Conservation (phyloP, 371 early-diverging fungal genomes). For the Mucor piriformis region DNA sequence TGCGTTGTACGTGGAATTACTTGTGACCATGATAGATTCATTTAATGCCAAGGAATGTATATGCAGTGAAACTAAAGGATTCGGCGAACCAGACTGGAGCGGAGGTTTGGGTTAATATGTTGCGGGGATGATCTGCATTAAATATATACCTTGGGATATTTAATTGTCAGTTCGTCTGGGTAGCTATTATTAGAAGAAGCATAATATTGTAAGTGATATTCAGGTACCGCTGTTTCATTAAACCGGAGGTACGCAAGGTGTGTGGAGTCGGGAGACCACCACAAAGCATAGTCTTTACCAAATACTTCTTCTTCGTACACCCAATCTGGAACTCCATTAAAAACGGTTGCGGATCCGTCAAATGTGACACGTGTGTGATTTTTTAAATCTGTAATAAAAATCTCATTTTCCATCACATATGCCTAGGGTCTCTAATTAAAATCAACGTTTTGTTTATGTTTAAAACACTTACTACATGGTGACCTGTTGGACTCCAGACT, state of each 20-base stretch:
- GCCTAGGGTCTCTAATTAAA: too few species aligned
- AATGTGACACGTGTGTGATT: constrained; percentile 76
- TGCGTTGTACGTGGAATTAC: constrained; percentile 23
- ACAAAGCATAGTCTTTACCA: constrained; percentile 66
- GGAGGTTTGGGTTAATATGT: too few species aligned
- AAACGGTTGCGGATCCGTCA: constrained; percentile 83
- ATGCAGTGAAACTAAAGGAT: constrained; percentile 82
- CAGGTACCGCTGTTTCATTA: constrained; percentile 84
- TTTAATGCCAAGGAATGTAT: constrained; percentile 50
- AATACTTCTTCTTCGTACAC: constrained; percentile 97
- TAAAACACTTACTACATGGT: constrained; percentile 56
- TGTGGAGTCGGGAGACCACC: constrained; percentile 91
- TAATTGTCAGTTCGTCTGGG: constrained; percentile 72
- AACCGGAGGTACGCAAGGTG: constrained; percentile 84
- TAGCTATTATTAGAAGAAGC: constrained; percentile 60
- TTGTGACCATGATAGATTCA: constrained; percentile 40
- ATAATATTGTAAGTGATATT: constrained; percentile 74
- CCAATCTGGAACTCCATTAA: constrained; percentile 97
- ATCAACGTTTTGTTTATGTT: neutral
- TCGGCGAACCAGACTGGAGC: constrained; percentile 73
- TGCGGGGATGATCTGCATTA: too few species aligned
- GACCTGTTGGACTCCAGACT: constrained; percentile 81
- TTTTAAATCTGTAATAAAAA: constrained; percentile 75
- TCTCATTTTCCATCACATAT: constrained; percentile 87
- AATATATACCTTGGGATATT: constrained; percentile 89